Base-by-base conservation (phyloP, 1,284 basidiomycete genomes). In the Thelephora terrestris region DNA sequence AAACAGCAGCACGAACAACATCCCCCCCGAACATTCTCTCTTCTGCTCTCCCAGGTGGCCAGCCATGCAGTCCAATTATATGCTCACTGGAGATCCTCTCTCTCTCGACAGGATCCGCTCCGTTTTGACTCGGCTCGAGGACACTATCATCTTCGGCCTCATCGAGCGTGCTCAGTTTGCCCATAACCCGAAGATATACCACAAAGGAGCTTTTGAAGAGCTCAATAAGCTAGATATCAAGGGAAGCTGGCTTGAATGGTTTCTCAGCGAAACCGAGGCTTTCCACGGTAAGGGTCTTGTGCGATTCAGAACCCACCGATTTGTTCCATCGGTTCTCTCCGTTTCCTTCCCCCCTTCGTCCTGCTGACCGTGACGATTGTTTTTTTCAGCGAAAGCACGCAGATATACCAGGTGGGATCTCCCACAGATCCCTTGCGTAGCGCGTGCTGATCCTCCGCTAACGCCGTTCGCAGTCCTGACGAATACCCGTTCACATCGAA, bases 131-230 rank as follows among this genome's bases (percentile, higher is more conserved):
- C 79, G 96, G 17, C 79, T 99, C 18, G 96, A 99, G 63, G 96
- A 99, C 58, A 99, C 95, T 18, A 99, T 99, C 70, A 96, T 98
- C 63, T 99, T 99, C 63, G 83, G 78, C 47, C 76, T 94, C 57
- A 99, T 99, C 59, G 96, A 99, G 65, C 81, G 96, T 23, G 94
- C 93, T 0, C 95, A 99, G 64, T 99, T 97, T 60, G 91, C 91
- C 0, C 85, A 90, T 64, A 98, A 99, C 62, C 80, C 85, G n/a
- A 77, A 75, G 50, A 95, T 96, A 56, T 99, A 99, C 70, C 70
- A 83, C 49, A 73, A 75, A 2, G 85, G 83, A 12, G 85, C 78
- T 2, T 91, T 98, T 66, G 69, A 81, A 43, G 85, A 94, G 64
- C 73, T 90, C 34, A 74, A 73, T 45, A 74, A 83, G 27, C 61